Evolutionary conservation across 345 rosid genomes (phyloP).

Genomic region (Nasturtium officinale): DNA sequence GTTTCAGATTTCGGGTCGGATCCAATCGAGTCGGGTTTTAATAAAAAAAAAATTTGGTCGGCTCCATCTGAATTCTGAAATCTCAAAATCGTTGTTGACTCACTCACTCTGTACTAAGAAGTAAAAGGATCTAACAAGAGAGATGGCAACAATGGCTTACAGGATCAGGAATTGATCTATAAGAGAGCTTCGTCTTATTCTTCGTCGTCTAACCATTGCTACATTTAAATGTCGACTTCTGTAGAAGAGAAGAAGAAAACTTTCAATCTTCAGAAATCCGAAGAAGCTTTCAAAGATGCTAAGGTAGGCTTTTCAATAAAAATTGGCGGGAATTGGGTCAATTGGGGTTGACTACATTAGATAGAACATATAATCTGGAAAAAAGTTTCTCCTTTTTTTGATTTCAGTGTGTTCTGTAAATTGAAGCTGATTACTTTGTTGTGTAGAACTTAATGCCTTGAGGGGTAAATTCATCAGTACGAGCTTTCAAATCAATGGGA

Average conservation of each 20-base stretch:
- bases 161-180: constrained; percentile 43
- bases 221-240: constrained; percentile 58
- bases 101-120: background rate
- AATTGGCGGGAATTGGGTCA: background rate
- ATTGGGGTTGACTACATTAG: background rate
- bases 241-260: constrained; percentile 54
- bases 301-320: constrained; percentile 49
- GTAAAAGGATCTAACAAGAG: background rate
- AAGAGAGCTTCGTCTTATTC: constrained; percentile 32
- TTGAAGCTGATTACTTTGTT: background rate
- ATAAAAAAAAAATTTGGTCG: background rate
- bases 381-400: background rate
- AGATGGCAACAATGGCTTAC: constrained; percentile 40
- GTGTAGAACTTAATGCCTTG: constrained; percentile 81
- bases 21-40: background rate
- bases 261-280: constrained; percentile 67
- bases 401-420: background rate
- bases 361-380: background rate
- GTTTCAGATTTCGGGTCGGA: background rate
- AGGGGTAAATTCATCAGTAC: constrained; percentile 82
- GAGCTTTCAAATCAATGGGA: constrained; percentile 87
- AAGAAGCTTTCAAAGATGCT: constrained; percentile 73
- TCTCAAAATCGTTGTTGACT: constrained; percentile 6
- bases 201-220: constrained; percentile 35
- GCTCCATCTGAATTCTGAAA: constrained; percentile 13